Evolutionary conservation across 2,329 filamentous ascomycete species (phyloP).

Genomic region (Xylariaceae sp.): DNA sequence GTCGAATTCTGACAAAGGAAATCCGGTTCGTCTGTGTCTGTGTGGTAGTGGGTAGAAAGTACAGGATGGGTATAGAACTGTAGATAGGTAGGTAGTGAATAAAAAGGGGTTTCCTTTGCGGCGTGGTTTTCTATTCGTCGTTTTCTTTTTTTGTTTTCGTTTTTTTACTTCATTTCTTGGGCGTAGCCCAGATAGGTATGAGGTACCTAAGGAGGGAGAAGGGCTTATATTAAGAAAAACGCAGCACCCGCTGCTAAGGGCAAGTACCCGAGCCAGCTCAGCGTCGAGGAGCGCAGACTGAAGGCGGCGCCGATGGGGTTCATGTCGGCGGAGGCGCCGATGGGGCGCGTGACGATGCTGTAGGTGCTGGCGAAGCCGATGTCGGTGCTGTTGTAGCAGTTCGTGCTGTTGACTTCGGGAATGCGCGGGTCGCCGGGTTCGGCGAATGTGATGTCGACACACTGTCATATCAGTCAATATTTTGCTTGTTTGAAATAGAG

Average conservation of each 20-base stretch:
- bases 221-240: conserved; percentile 35
- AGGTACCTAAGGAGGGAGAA: too few relatives aligned
- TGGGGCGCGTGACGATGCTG: conserved; percentile 51
- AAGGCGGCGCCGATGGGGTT: conserved; percentile 29
- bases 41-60: neutral
- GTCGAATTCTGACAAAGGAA: too few relatives aligned
- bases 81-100: neutral
- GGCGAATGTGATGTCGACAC: conserved; percentile 89
- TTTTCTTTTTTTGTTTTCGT: neutral
- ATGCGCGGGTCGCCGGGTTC: conserved; percentile 66
- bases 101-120: neutral
- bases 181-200: too few relatives aligned
- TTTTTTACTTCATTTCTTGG: neutral
- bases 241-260: conserved; percentile 38
- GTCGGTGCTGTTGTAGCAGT: conserved; percentile 83
- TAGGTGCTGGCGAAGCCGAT: conserved; percentile 75
- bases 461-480: conserved; percentile 61
- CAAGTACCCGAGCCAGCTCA: conserved; percentile 36
- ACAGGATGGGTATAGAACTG: neutral
- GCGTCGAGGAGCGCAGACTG: conserved; percentile 26
- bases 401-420: conserved; percentile 66
- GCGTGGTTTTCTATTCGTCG: neutral
- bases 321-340: conserved; percentile 34
- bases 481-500: too few relatives aligned
- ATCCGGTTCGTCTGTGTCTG: neutral